Conservation (phyloP, 257 asterid species). For the Rubia yunnanensis region DNA sequence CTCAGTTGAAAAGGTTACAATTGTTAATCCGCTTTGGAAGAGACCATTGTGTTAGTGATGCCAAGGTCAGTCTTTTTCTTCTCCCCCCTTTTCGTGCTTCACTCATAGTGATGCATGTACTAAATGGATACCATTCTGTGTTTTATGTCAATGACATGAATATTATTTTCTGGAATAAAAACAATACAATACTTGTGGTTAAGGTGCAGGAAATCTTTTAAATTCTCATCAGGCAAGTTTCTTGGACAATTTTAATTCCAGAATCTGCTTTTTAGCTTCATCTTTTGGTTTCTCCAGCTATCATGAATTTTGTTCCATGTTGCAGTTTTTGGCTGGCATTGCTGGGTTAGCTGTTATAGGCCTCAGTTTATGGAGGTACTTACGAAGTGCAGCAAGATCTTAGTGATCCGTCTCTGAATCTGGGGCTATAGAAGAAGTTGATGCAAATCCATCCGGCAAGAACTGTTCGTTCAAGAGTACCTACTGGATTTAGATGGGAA, state of each 20-base stretch:
- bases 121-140: background rate
- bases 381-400: slow-evolving; percentile 35
- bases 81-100: background rate
- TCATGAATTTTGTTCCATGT: background rate
- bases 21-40: slow-evolving; percentile 35
- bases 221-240: too few relatives aligned
- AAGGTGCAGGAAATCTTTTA: background rate
- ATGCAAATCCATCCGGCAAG: background rate
- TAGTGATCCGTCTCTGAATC: slow-evolving; percentile 9
- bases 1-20: slow-evolving; percentile 43
- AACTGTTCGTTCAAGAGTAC: background rate
- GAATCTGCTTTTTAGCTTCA: background rate
- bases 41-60: slow-evolving; percentile 36
- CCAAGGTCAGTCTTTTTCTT: slow-evolving; percentile 42
- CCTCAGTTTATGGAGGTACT: slow-evolving; percentile 61
- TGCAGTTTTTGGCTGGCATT: slow-evolving; percentile 56
- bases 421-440: too few relatives aligned
- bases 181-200: background rate
- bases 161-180: background rate
- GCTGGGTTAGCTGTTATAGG: slow-evolving; percentile 56
- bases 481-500: too few relatives aligned
- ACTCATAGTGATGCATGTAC: background rate
- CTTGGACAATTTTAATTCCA: background rate
- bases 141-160: background rate
- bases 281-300: background rate